Evolutionary conservation across 805 yeast genomes (phyloP), one percentile per base, ranked within the genome.

Genomic region (Saturnispora silvae): DNA sequence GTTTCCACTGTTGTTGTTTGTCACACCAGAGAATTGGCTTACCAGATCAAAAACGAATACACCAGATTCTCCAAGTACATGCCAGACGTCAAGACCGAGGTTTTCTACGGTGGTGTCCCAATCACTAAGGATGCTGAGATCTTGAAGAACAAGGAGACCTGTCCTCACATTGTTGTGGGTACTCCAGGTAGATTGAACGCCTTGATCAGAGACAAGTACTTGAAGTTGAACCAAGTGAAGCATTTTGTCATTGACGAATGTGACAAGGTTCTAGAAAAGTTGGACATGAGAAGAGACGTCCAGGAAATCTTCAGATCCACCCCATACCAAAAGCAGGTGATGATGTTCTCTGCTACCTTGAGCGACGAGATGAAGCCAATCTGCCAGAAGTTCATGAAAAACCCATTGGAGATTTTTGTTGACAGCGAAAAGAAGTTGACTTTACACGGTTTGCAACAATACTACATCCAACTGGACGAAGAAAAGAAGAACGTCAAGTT

Each of bases 141-240:
- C 50, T 72, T 89, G 65, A 81, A 83, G 69, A 80, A 81, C 69
- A 83, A 84, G 65, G 96, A 87, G 46, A 81, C 94, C 30, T 77
- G 92, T 54, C 98, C 98, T 42, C 96, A 92, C 63, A 83, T 89
- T 53, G 82, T 92, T 45, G 98, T 89, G 46, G 96, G 95, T 42
- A 89, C 98, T 20, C 98, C 98, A 45, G 98, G 98, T 64, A 85
- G 98, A 70, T 72, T 92, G 61, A 83, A 80, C 54, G 96, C 95
- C 40, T 71, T 92, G 40, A 94, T 89, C 19, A 79, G 92, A 59
- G 97, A 92, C 55, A 87, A 87, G 68, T 70, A 77, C 41, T 72
- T 92, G 46, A 79, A 94, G 52, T 72, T 92, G 50, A 77, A 78
- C 65, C 82, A 83, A 59, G 82, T 89, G 54, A 89, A 89, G 73